Base-by-base conservation (phyloP, 2,329 filamentous ascomycete genomes). In the Rhinocladiella mackenziei region DNA sequence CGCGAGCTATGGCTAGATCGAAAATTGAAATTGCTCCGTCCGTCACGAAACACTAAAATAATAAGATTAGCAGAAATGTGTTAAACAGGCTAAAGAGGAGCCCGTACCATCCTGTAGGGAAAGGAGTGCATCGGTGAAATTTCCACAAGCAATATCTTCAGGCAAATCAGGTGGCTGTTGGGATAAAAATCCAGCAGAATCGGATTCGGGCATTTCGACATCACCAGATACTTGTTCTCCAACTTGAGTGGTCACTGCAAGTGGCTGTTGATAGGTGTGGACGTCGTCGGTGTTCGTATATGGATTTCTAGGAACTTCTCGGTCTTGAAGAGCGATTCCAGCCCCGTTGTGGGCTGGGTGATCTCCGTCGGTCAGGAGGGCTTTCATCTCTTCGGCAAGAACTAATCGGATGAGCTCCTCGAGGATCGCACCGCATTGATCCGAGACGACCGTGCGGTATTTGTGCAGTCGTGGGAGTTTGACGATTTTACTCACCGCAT, bases 401-500 rank as follows among this genome's bases (percentile, higher is more conserved):
- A 49, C 35, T 14, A 52, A 20, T 8, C 49, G 41, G 23, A 52
- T 23, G 7, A 52, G 41, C 23, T 52, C 49, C 30, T 52, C 49
- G 18, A 52, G 35, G 25, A 52, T 49, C 3, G 36, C 40, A 7
- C 41, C 45, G 20, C 44, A 48, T 39, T 52, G 49, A 20, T 52
- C 49, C n/a, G 45, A 52, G 9, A 52, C 41, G 5, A 32, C 33
- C 3, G 49, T 48, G 11, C 45, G 40, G 14, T 48, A 52, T 18
- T 43, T 17, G 38, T 48, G 38, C 8, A 52, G 26, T 9, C 33
- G 36, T n/a, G 49, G 49, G 6, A 48, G 37, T 22, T 45, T 48
- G 25, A 52, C 45, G 23, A 52, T 52, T 26, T 39, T 45, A 38
- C 49, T 40, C 13, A 72, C 63, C 4, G 62, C 66, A 18, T 66